Evolutionary conservation across 2,329 filamentous ascomycete species (phyloP), one percentile per base, ranked within the genome.

Genomic region (Leptoxyphium fumago): DNA sequence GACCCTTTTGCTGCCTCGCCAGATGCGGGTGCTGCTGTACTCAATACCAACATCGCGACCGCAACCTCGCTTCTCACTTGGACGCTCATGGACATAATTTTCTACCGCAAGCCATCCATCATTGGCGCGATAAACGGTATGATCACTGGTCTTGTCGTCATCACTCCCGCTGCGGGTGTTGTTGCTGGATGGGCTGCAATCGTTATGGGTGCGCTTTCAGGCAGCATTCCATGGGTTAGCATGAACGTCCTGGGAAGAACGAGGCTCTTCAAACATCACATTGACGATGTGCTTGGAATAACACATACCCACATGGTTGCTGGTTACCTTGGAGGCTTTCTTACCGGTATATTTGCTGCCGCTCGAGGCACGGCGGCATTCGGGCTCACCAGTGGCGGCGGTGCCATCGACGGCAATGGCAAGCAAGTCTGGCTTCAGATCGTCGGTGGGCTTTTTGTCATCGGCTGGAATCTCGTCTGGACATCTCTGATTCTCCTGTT

Each of bases 221-320:
- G 68, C 10, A 59, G 54, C 10, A 61, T 72, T 14, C 69, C 69
- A 1, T 72, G 68, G 69, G 45, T 70, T 10, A 64, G 62, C 18
- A 70, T 72, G 68, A 72, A 72, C 55, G 56, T 71, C 17, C 50
- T 67, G 6, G 66, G 64, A 43, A 67, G 65, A 51, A 63, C 61
- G 44, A 73, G 73, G 50, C 77, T 79, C 58, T 79, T 80, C 72
- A 55, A 48, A 5, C 72, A 73, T 53, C 64, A 66, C 49, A 65
- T 69, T 47, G 72, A 77, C 54, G 73, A 78, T 53, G 63, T 69
- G 9, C 64, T 75, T 38, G 71, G 68, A 46, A 62, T 69, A 32
- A 64, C 67, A 43, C 64, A 72, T 54, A 72, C 69, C 1, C 69
- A 72, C 54, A 61, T 65, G 52, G 63, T 72, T 2, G 68, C 67